Conservation (phyloP, 2,329 filamentous ascomycete genomes). For the Penicillium brevicompactum region DNA sequence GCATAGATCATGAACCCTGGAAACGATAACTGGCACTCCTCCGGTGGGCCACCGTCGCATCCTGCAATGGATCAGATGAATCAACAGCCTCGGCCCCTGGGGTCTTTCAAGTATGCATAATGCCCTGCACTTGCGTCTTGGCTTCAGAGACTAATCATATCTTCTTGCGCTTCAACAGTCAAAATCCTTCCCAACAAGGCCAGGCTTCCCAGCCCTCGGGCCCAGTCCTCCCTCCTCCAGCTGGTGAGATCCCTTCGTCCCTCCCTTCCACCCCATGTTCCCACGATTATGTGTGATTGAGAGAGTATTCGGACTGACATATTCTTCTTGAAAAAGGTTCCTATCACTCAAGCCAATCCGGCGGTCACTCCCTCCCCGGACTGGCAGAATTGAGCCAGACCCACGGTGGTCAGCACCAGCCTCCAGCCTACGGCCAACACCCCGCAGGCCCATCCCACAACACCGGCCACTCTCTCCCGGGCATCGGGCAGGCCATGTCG, state of each 20-base stretch:
- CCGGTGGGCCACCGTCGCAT: constrained; percentile 44
- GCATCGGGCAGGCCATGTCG: constrained; percentile 46
- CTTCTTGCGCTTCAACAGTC: constrained; percentile 25
- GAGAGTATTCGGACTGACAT: constrained; percentile 18
- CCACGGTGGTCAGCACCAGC: constrained; percentile 44
- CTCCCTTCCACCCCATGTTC: not conserved
- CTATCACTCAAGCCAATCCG: constrained; percentile 46
- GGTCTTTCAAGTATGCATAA: constrained; percentile 46
- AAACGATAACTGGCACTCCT: constrained; percentile 47
- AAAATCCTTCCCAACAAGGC: constrained; percentile 43
- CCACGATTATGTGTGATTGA: not conserved
- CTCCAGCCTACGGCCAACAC: constrained; percentile 47
- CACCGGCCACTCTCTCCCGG: constrained; percentile 42
- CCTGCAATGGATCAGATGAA: constrained; percentile 46
- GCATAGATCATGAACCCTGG: constrained; percentile 44
- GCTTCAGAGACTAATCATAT: constrained; percentile 13
- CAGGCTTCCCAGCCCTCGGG: constrained; percentile 41
- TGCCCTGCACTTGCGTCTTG: not conserved
- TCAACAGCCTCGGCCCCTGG: constrained; percentile 46
- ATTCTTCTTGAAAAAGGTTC: constrained; percentile 33
- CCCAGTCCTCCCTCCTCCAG: constrained; percentile 43
- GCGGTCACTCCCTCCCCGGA: constrained; percentile 49
- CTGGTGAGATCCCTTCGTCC: constrained; percentile 34
- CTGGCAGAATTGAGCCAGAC: constrained; percentile 50
- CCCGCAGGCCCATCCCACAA: constrained; percentile 39